These are phyloP conservation scores for Trichoderma sp. DNA, from an alignment of 2,329 filamentous ascomycete species.

Conservation along the genomic window DNA sequence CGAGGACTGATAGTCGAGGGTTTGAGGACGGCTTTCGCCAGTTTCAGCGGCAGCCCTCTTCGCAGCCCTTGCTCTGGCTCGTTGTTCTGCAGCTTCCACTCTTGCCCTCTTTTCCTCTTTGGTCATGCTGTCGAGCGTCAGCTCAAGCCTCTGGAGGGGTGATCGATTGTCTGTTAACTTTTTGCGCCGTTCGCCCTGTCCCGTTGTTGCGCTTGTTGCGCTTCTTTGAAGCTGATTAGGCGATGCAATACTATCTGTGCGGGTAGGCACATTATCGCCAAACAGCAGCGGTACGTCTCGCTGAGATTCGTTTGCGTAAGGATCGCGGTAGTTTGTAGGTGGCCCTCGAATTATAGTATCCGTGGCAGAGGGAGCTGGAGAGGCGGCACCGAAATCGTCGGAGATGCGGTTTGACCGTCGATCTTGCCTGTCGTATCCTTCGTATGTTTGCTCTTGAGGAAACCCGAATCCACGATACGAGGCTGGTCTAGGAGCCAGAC, in stretches of 20 bases:
- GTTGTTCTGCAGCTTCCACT: slow-evolving; percentile 76
- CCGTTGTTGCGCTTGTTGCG: slow-evolving; percentile 34
- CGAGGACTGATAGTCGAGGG: slow-evolving; percentile 27
- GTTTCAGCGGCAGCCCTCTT: slow-evolving; percentile 33
- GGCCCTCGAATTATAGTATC: slow-evolving; percentile 57
- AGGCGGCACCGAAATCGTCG: slow-evolving; percentile 38
- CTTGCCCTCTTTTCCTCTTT: slow-evolving; percentile 92
- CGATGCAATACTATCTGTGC: slow-evolving; percentile 27
- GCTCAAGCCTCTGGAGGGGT: slow-evolving; percentile 88
- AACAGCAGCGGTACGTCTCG: slow-evolving; percentile 20
- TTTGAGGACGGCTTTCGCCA: slow-evolving; percentile 23
- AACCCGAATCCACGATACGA: slow-evolving; percentile 53
- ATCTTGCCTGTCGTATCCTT: slow-evolving; percentile 23
- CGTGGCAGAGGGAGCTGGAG: slow-evolving; percentile 51
- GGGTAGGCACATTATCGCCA: slow-evolving; percentile 25
- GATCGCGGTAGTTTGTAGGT: slow-evolving; percentile 56
- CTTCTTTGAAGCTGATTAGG: slow-evolving; percentile 37
- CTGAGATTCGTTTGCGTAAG: slow-evolving; percentile 35
- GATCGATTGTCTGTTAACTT: slow-evolving; percentile 78
- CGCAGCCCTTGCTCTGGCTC: slow-evolving; percentile 61
- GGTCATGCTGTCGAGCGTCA: slow-evolving; percentile 85
- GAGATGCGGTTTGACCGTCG: slow-evolving; percentile 26
- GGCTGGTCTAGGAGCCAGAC: slow-evolving; percentile 58
- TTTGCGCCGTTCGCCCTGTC: slow-evolving; percentile 47
- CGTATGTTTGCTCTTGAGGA: slow-evolving; percentile 41